These are phyloP conservation scores for Lichtheimia corymbifera DNA, from an alignment of 371 early-diverging fungal genomes.

Conservation along the genomic window DNA sequence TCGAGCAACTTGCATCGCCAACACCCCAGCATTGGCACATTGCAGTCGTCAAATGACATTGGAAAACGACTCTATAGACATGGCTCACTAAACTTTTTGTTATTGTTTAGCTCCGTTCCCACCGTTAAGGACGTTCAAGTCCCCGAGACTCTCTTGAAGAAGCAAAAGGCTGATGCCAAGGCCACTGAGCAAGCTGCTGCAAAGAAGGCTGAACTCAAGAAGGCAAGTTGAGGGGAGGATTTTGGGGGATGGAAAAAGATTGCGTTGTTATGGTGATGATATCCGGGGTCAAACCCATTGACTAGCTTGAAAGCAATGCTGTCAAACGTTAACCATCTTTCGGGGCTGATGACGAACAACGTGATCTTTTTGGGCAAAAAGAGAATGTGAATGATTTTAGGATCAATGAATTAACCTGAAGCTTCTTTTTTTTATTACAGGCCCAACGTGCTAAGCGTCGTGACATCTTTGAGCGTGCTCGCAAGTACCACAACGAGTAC, in stretches of 20 bases:
- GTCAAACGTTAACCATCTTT: slow-evolving; percentile 70
- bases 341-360: slow-evolving; percentile 60
- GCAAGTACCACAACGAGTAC: slow-evolving; percentile 96
- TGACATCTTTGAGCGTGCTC: slow-evolving; percentile 97
- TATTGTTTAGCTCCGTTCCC: slow-evolving; percentile 51
- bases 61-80: background rate
- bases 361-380: background rate
- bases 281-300: slow-evolving; percentile 16
- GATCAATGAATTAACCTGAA: background rate
- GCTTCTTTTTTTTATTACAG: slow-evolving; percentile 48
- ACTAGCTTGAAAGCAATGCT: slow-evolving; percentile 53
- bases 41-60: background rate
- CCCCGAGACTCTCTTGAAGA: slow-evolving; percentile 97
- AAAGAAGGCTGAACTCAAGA: slow-evolving; percentile 59
- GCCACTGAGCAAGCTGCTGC: slow-evolving; percentile 73
- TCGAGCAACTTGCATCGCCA: background rate
- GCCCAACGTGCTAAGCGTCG: slow-evolving; percentile 81
- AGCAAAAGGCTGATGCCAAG: slow-evolving; percentile 91
- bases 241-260: slow-evolving; percentile 1
- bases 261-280: slow-evolving; percentile 13
- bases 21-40: background rate
- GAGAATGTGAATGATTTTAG: background rate
- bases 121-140: slow-evolving; percentile 72
- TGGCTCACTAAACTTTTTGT: slow-evolving; percentile 5
- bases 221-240: slow-evolving; percentile 51